Conservation (phyloP, 2,329 filamentous ascomycete genomes). For the Fusarium sarcochroum region DNA sequence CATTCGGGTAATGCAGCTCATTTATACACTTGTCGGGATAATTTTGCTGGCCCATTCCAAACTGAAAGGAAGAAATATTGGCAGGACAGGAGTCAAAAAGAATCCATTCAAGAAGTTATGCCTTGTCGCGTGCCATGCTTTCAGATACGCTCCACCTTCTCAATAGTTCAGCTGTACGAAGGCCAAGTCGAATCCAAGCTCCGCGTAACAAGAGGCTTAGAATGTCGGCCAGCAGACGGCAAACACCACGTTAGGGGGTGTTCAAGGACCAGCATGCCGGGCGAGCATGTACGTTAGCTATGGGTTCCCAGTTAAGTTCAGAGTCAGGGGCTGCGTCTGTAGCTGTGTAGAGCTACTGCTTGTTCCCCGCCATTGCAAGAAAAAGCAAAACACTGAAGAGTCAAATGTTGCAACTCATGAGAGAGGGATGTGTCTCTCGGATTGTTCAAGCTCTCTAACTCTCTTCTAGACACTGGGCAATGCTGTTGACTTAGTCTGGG, state of each 20-base stretch:
- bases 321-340: slow-evolving; percentile 36
- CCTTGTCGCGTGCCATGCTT: background rate
- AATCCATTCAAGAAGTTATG: background rate
- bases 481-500: slow-evolving; percentile 15
- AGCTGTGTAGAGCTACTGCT: slow-evolving; percentile 19
- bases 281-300: slow-evolving; percentile 1
- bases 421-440: slow-evolving; percentile 14
- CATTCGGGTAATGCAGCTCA: slow-evolving; percentile 13
- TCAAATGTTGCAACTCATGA: slow-evolving; percentile 22
- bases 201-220: background rate
- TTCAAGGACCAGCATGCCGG: slow-evolving; percentile 23
- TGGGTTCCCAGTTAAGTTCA: slow-evolving; percentile 26
- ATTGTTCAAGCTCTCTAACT: slow-evolving; percentile 6
- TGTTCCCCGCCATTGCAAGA: slow-evolving; percentile 34
- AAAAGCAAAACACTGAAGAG: slow-evolving; percentile 39
- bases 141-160: background rate
- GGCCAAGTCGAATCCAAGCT: background rate
- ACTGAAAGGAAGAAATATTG: background rate
- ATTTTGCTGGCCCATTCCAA: background rate
- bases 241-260: slow-evolving; percentile 19
- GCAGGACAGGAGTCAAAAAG: background rate
- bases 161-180: background rate
- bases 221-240: slow-evolving; percentile 9
- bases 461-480: slow-evolving; percentile 20
- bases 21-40: slow-evolving; percentile 1